Base-by-base conservation (phyloP, 2,329 filamentous ascomycete genomes). In the Sclerotinia minor region DNA sequence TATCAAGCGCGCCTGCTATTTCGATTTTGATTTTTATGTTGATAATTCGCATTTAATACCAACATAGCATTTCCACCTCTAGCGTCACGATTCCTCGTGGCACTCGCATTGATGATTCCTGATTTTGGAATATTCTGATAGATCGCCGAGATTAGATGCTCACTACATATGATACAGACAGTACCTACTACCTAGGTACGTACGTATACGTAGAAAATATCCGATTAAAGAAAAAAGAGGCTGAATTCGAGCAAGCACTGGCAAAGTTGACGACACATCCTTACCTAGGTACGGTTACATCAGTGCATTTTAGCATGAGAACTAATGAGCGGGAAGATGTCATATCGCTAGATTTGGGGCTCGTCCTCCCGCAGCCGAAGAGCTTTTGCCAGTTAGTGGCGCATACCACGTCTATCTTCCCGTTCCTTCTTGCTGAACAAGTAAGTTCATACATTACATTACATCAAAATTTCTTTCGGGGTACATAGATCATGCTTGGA, bases 361-460 rank as follows among this genome's bases (percentile, higher is more conserved):
- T 19, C 45, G 13, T 41, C n/a, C 47, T 60, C 58, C 55, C 45
- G 55, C 57, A 32, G 55, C 47, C 55, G 55, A 29, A 53, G 65
- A 67, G 65, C 65, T 67, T 54, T 67, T 67, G 59, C 65, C 65
- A 67, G 41, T 26, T 35, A 19, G 65, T 61, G 65, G 65, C 57
- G 24, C 53, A 63, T 32, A 63, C 65, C 49, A 47, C 57, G 35
- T 45, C 24, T n/a, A 52, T 19, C 24, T 19, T 60, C 19, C 54
- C 50, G 35, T 52, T 50, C 29, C 38, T 67, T 35, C 29, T 29
- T 29, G 29, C 29, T 29, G 29, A 29, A 29, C 3, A 29, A 60
- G 61, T 47, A 54, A 41, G 55, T 67, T 63, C 65, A n/a, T n/a
- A n/a, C n/a, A 61, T 26, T 63, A 67, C 47, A 53, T 53, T 55